A percentile compares a stretch with the other conserved stretches of the same genome.
Conservation (phyloP, 176 grass and related monocot species). For the Calamus simplicifolius region DNA sequence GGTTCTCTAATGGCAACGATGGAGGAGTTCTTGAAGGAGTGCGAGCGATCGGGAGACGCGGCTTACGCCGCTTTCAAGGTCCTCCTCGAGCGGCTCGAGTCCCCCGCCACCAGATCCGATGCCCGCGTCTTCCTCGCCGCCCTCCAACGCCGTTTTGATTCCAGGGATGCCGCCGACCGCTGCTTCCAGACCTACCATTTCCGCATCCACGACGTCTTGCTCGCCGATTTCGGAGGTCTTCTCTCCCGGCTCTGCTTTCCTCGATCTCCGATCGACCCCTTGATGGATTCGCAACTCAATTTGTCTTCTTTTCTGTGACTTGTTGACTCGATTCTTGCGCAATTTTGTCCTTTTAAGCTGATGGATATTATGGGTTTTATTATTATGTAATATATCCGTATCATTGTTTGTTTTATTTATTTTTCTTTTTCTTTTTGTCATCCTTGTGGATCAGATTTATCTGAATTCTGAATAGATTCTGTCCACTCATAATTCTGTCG, state of each 20-base stretch:
- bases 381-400: too few relatives aligned
- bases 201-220: slow-evolving; percentile 74
- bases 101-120: slow-evolving; percentile 44
- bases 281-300: too few relatives aligned
- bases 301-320: background rate
- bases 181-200: slow-evolving; percentile 88
- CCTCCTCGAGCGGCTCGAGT: slow-evolving; percentile 57
- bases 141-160: slow-evolving; percentile 54
- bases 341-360: too few relatives aligned
- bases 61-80: slow-evolving; percentile 73
- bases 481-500: too few relatives aligned
- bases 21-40: slow-evolving; percentile 60
- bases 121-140: slow-evolving; percentile 68
- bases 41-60: slow-evolving; percentile 64
- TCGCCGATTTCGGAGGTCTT: slow-evolving; percentile 58
- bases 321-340: background rate
- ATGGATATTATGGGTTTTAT: too few relatives aligned
- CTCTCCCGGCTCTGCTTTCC: background rate
- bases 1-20: slow-evolving; percentile 20
- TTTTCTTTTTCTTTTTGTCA: too few relatives aligned
- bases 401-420: too few relatives aligned
- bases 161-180: slow-evolving; percentile 24
- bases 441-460: too few relatives aligned
- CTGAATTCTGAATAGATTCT: too few relatives aligned
- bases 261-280: background rate